Evolutionary conservation across 2,329 filamentous ascomycete genomes (phyloP), one percentile per base, ranked within the genome.

Genomic region (Endoconidiophora polonica): DNA sequence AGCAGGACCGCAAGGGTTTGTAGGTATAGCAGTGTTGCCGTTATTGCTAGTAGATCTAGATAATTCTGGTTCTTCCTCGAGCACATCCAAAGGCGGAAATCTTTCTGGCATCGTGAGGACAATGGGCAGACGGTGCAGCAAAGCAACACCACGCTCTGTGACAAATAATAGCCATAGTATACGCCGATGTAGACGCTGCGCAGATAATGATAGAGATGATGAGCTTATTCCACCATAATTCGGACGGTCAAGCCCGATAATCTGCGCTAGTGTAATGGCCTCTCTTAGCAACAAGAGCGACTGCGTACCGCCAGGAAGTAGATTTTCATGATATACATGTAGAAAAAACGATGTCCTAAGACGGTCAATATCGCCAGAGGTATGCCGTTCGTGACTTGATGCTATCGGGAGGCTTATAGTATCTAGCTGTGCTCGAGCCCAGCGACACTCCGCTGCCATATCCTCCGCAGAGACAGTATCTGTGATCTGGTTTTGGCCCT

Each of bases 311-410:
- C 70, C 70, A 0, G 68, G 62, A 7, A 61, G 55, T 51, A 66
- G 63, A 48, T 73, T 73, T 56, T 73, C 70, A 54, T 72, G 65
- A 48, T 71, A 72, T 9, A 72, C 66, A 55, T 73, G 71, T 16
- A 73, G 58, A 44, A 73, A 74, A 54, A 73, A 74, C 0, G 69
- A 67, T 2, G 66, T 67, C 3, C 68, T 63, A 3, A 74, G 55
- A 33, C 60, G 61, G 45, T 70, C 63, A 18, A 73, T 29, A 2
- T 29, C 26, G 58, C 14, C 61, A 64, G 37, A 36, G 14, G 14
- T 36, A 16, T 18, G 12, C 5, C 10, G 24, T 14, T 37, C 24
- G 29, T 14, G 23, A 20, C 22, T 29, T 18, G 26, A 33, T 33
- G 24, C 9, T 46, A 4, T 29, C 12, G 26, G 12, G 36, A 59